Conservation (phyloP, 2,329 filamentous ascomycete species). For the Massarina eburnea region DNA sequence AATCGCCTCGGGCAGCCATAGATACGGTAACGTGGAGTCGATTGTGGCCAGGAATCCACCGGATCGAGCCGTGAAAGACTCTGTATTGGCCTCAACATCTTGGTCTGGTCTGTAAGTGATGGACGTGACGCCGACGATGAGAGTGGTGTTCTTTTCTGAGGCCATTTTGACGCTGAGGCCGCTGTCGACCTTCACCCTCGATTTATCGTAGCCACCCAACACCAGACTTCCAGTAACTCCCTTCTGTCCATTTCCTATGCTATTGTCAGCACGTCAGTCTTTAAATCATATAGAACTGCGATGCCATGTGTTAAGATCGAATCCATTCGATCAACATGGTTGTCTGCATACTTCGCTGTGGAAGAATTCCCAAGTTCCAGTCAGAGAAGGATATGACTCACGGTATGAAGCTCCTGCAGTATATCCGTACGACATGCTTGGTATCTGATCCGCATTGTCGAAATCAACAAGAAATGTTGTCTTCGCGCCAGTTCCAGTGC, state of each 20-base stretch:
- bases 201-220: conserved; percentile 46
- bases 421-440: conserved; percentile 37
- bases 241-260: conserved; percentile 26
- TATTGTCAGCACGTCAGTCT: too few relatives aligned
- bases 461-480: conserved; percentile 27
- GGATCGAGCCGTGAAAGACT: conserved; percentile 9
- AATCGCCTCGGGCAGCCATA: conserved; percentile 33
- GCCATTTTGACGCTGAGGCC: conserved; percentile 23
- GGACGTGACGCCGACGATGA: conserved; percentile 30
- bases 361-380: neutral
- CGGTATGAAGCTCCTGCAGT: conserved; percentile 39
- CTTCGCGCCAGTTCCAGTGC: conserved; percentile 7
- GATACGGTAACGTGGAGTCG: conserved; percentile 44
- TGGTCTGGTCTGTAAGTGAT: conserved; percentile 23
- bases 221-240: conserved; percentile 37
- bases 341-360: too few relatives aligned
- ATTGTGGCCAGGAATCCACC: conserved; percentile 33
- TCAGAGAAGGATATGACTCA: conserved; percentile 20
- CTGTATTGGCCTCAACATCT: conserved; percentile 10
- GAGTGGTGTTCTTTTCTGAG: conserved; percentile 18
- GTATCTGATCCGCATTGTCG: conserved; percentile 9
- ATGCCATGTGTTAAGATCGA: too few relatives aligned
- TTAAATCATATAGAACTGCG: too few relatives aligned
- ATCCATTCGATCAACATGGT: too few relatives aligned
- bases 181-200: conserved; percentile 25